Conservation (phyloP, 257 asterid species). For the Solanum paucissectum region DNA sequence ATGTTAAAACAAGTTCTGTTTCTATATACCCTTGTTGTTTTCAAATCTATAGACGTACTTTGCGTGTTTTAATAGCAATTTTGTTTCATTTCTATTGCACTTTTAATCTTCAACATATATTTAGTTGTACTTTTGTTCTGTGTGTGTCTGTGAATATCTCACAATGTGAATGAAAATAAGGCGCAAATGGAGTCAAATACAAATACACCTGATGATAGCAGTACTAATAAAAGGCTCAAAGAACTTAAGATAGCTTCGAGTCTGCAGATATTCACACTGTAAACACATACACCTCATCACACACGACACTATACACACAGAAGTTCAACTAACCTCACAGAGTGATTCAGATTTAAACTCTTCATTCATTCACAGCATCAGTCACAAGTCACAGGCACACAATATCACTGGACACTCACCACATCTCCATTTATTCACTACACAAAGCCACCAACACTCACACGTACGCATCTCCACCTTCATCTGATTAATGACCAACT, state of each 20-base stretch:
- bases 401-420: neutral
- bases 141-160: neutral
- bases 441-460: no score
- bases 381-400: neutral
- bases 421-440: no score
- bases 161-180: neutral
- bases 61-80: neutral
- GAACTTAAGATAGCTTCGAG: no score
- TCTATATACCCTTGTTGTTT: neutral
- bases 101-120: no score
- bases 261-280: no score
- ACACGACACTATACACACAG: neutral
- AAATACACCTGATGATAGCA: no score
- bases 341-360: neutral
- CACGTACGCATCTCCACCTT: neutral
- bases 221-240: no score
- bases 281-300: no score
- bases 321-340: no score
- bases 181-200: neutral
- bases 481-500: neutral
- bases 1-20: neutral
- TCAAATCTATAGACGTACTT: neutral
- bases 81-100: no score
- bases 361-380: neutral
- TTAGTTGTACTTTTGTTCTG: neutral